Evolutionary conservation across 805 yeast genomes (phyloP), one percentile per base, ranked within the genome.

Genomic region (Dipodascus geniculatus): DNA sequence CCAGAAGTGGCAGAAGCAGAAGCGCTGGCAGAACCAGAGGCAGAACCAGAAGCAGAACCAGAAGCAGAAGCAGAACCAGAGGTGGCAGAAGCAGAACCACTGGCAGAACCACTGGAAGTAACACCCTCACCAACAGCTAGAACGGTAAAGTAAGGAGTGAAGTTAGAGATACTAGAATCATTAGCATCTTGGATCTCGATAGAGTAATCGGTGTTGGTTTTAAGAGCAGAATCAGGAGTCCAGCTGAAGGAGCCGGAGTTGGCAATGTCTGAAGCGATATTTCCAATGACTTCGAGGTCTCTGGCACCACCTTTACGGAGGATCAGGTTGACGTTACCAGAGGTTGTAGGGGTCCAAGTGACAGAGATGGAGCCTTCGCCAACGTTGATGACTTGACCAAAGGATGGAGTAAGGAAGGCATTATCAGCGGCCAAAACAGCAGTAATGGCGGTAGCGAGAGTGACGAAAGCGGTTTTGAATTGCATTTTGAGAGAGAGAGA

Each of bases 201-300:
- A 16, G 63, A 48, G 56, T 63, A 59, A 17, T 57, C 64, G n/a
- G 64, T 55, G 52, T 56, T 54, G 23, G 64, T 50, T 20, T 31
- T 49, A 11, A 52, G 44, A 17, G 49, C 23, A 42, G 51, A 52
- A 23, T 67, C 64, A 22, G 64, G 57, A 3, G 54, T 50, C 71
- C 71, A 68, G 19, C 53, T 33, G 52, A 57, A 61, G 19, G 54
- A 14, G 17, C 71, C 70, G 31, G 59, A 49, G 63, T 68, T 66
- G 48, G 57, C 57, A 35, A 64, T 48, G 42, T 52, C 57, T 3
- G 57, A 22, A 14, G 66, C 71, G 50, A 68, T 62, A 24, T 61
- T 58, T 53, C 49, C 28, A 17, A 61, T 52, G 22, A 60, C 53
- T 20, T 38, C 49, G 48, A 68, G 57, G 52, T 64, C 54, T 44